A percentile compares a stretch with the other conserved stretches of the same genome.
Evolutionary conservation across 192 early-diverging fungal genomes (phyloP).

Genomic region (Fimicolochytrium jonesii): DNA sequence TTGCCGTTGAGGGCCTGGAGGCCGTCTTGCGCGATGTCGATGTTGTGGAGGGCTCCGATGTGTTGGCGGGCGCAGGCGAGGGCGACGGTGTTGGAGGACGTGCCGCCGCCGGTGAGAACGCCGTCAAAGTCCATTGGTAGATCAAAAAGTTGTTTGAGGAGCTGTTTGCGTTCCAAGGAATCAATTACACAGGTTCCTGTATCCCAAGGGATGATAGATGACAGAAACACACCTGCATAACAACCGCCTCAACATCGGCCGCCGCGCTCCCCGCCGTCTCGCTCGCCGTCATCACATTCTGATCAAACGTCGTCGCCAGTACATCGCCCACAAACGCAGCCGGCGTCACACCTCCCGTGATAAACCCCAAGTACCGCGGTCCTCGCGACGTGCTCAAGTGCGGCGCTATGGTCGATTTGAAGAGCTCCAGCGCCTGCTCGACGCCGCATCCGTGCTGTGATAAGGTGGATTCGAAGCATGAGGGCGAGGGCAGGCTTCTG

Average conservation of each 20-base stretch:
- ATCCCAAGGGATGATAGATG: no score
- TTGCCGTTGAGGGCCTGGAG: not conserved
- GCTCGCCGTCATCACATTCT: slow-evolving; percentile 24
- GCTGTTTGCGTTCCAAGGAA: no score
- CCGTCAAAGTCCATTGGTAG: slow-evolving; percentile 39
- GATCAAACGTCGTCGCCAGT: slow-evolving; percentile 25
- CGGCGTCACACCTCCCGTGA: slow-evolving; percentile 54
- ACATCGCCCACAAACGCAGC: slow-evolving; percentile 33
- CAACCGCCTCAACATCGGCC: slow-evolving; percentile 37
- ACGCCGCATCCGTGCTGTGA: not conserved
- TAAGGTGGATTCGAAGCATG: not conserved
- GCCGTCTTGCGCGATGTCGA: slow-evolving; percentile 28
- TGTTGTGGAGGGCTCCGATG: slow-evolving; percentile 44
- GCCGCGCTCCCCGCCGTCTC: slow-evolving; percentile 30
- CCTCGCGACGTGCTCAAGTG: not conserved
- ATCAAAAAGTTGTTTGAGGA: no score
- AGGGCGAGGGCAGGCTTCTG: not conserved
- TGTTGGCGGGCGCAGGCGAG: slow-evolving; percentile 51
- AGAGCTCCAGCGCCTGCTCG: not conserved
- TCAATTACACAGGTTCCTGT: no score
- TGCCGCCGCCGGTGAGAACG: slow-evolving; percentile 19
- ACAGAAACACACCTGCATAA: not conserved
- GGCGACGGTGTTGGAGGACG: slow-evolving; percentile 10
- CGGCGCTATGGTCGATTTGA: slow-evolving; percentile 7
- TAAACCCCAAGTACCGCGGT: slow-evolving; percentile 56